Conservation (phyloP, 2,329 filamentous ascomycete species). For the Aquanectria penicillioides region DNA sequence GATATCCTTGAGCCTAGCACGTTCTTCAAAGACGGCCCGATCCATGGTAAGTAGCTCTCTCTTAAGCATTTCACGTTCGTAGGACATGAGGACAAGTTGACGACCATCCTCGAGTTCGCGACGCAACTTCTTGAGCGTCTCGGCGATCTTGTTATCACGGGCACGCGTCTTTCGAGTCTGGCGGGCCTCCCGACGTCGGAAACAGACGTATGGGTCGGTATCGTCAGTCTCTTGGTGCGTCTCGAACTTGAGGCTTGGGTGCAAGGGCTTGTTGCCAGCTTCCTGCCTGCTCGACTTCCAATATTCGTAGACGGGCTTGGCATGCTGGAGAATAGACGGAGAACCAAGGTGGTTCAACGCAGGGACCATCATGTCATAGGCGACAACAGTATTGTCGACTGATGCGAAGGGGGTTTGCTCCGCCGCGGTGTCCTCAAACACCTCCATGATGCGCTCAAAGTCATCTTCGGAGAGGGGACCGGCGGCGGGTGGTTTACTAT, state of each 20-base stretch:
- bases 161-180: conserved; percentile 95
- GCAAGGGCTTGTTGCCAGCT: conserved; percentile 76
- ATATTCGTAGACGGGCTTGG: conserved; percentile 87
- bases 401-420: conserved; percentile 88
- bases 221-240: conserved; percentile 95
- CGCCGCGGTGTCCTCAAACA: conserved; percentile 89
- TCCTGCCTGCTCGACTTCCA: conserved; percentile 80
- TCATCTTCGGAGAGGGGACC: conserved; percentile 84
- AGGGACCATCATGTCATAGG: conserved; percentile 79
- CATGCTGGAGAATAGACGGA: conserved; percentile 63
- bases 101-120: conserved; percentile 91
- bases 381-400: conserved; percentile 86
- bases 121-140: conserved; percentile 91
- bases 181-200: conserved; percentile 91
- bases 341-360: conserved; percentile 65
- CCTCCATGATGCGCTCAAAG: conserved; percentile 93
- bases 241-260: conserved; percentile 89
- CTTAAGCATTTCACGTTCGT: conserved; percentile 82
- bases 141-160: conserved; percentile 91
- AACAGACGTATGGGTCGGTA: conserved; percentile 96
- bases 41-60: conserved; percentile 81
- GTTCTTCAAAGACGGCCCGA: conserved; percentile 82
- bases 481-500: conserved; percentile 74
- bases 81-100: conserved; percentile 79
- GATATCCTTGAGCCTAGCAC: conserved; percentile 83